These are phyloP conservation scores for Clitopilus hobsonii DNA, from an alignment of 768 basidiomycete genomes.

Conservation along the genomic window DNA sequence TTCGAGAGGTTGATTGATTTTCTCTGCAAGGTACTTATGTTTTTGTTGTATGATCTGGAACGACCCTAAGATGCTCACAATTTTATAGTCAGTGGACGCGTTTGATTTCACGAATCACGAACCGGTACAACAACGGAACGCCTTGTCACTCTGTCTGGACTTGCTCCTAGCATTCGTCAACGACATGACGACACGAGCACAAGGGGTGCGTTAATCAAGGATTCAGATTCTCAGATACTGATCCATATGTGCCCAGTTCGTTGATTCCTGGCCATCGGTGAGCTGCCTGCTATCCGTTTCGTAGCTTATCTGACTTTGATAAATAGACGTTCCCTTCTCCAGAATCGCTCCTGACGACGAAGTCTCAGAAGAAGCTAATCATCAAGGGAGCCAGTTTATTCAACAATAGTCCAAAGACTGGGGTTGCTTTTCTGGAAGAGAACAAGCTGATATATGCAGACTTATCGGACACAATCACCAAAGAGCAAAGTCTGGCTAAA, in stretches of 20 bases:
- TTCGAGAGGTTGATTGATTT: conserved; percentile 89
- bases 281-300: conserved; percentile 18
- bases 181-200: conserved; percentile 72
- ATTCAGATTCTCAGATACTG: conserved; percentile 2
- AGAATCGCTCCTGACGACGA: conserved; percentile 56
- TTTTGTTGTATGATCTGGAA: background rate
- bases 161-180: conserved; percentile 82
- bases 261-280: conserved; percentile 62
- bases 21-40: conserved; percentile 72
- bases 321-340: conserved; percentile 50
- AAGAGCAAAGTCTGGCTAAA: conserved; percentile 65
- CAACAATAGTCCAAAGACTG: conserved; percentile 90
- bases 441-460: conserved; percentile 82
- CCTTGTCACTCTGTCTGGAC: conserved; percentile 86
- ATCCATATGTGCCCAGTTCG: conserved; percentile 24
- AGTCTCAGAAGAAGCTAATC: conserved; percentile 85
- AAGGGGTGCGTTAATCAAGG: conserved; percentile 24
- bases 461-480: conserved; percentile 49
- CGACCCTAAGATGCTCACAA: conserved; percentile 1
- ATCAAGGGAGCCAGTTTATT: conserved; percentile 81
- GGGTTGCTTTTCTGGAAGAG: conserved; percentile 88
- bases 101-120: conserved; percentile 47
- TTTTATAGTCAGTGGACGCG: conserved; percentile 72
- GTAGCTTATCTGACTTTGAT: background rate
- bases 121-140: conserved; percentile 66